These are phyloP conservation scores for Hibiscus mutabilis DNA, from an alignment of 345 rosid genomes.

Conservation along the genomic window DNA sequence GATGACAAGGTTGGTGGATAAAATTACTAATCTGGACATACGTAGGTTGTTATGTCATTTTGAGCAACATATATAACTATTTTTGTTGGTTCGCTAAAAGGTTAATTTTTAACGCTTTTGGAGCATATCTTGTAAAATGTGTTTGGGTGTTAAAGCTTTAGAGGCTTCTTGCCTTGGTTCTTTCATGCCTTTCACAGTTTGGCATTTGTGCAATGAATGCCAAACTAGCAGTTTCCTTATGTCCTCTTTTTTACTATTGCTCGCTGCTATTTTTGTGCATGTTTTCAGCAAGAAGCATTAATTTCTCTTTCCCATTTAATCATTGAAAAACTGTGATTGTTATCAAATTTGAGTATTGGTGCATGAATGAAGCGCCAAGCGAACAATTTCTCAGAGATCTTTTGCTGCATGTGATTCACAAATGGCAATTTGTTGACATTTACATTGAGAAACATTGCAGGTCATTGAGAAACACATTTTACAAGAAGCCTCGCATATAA, in stretches of 20 bases:
- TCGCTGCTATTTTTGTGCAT: neutral
- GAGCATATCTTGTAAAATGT: neutral
- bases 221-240: neutral
- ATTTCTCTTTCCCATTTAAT: neutral
- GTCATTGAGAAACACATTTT: no score
- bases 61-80: neutral
- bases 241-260: neutral
- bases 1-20: constrained; percentile 29
- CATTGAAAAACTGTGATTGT: neutral
- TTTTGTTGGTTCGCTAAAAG: neutral
- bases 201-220: constrained; percentile 5
- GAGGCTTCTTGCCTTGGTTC: neutral
- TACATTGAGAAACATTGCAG: neutral
- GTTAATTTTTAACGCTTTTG: neutral
- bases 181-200: neutral
- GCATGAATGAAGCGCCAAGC: neutral
- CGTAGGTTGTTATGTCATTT: neutral
- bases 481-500: neutral
- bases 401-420: neutral
- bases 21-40: neutral
- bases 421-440: neutral
- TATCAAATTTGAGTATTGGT: neutral
- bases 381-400: neutral
- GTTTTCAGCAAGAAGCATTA: neutral
- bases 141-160: neutral